Evolutionary conservation across 176 grass and related monocot genomes (phyloP).

Genomic region (Saccharum officinarum): DNA sequence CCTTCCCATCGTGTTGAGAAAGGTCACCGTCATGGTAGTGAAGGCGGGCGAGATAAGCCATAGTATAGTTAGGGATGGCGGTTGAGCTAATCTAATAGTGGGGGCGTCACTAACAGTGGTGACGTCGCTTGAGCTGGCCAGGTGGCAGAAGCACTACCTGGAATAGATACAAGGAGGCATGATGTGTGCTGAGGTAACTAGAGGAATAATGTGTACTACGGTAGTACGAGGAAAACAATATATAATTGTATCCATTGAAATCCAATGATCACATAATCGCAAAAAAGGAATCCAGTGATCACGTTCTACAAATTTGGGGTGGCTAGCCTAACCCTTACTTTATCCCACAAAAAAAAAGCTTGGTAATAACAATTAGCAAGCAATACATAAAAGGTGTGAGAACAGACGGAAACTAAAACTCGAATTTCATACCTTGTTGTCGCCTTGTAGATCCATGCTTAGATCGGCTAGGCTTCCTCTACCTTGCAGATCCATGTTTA

Average conservation of each 20-base stretch:
- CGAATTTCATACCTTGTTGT: not conserved
- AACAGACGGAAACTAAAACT: not conserved
- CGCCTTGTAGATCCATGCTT: not conserved
- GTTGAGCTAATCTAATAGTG: too few species aligned
- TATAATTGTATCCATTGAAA: too few species aligned
- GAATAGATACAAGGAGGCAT: too few species aligned
- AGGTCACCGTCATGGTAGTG: too few species aligned
- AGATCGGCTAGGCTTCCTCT: not conserved
- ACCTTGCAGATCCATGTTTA: not conserved
- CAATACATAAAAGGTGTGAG: not conserved
- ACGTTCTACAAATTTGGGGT: too few species aligned
- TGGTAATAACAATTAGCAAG: not conserved
- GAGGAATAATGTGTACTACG: not conserved
- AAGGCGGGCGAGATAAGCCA: too few species aligned
- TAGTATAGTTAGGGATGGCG: too few species aligned
- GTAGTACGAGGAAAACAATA: too few species aligned
- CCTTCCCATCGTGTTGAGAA: too few species aligned
- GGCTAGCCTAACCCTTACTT: not conserved
- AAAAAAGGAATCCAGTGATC: too few species aligned
- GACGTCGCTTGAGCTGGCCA: not conserved
- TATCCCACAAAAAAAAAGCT: not conserved
- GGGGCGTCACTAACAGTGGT: not conserved
- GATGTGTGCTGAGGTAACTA: not conserved
- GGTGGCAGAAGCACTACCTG: not conserved
- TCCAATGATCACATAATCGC: too few species aligned